Evolutionary conservation across 2,329 filamentous ascomycete species (phyloP), one percentile per base, ranked within the genome.

Genomic region (Aureobasidium pullulans): DNA sequence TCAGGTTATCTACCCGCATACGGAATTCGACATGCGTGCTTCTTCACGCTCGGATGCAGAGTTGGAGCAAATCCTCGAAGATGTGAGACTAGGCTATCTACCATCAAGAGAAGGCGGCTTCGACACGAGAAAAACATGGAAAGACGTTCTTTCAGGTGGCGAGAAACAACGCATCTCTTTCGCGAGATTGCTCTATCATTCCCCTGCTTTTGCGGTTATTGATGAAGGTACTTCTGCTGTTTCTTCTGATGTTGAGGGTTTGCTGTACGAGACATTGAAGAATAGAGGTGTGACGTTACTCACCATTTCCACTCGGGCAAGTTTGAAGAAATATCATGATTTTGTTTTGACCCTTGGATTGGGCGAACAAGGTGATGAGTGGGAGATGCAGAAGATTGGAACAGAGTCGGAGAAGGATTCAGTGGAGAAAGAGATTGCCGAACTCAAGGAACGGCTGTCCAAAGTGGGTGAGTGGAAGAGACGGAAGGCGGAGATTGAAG

Each of bases 121-220:
- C 91, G 90, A 99, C 70, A 94, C 90, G 4, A 84, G 90, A 60
- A 97, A 99, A 74, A 92, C 96, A 70, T 99, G 94, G 94, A 96
- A 97, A 75, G 93, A 97, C 66, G 90, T 99, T 4, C 80, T 99
- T n/a, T 93, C 88, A 64, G 94, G 94, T 40, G 94, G 94, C 11
- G 94, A 99, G 79, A 99, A 99, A 77, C 94, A 99, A 76, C 81
- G 94, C 23, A 90, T 99, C 83, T 90, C 85, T 0, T 90, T 99
- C 67, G 93, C 95, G 4, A 80, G 94, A 46, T 73, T 99, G 52
- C 77, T 97, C 42, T 99, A 99, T 69, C 94, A 99, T 69, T 93
- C 97, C 75, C 94, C 94, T 15, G 81, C 88, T 62, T 99, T 96
- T 70, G 94, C 91, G 2, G 90, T 99, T 67, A 85, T 99, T 60